These are phyloP conservation scores for Mucor sp. DNA, from an alignment of 371 early-diverging fungal genomes.

Conservation along the genomic window DNA sequence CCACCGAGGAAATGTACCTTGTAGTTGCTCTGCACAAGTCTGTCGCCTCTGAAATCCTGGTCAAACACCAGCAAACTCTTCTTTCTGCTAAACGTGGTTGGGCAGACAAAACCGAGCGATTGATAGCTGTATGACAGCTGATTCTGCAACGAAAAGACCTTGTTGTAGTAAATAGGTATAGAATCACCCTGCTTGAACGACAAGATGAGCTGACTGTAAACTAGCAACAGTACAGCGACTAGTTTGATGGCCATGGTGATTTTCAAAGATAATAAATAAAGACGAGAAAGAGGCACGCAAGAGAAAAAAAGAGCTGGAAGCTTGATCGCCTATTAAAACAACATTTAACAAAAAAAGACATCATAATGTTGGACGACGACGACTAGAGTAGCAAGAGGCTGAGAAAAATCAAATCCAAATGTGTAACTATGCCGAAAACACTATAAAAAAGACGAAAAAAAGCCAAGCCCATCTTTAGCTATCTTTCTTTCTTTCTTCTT, in stretches of 20 bases:
- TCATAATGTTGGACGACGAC: not conserved
- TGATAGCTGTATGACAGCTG: constrained; percentile 37
- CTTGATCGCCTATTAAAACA: not conserved
- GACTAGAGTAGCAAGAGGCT: constrained; percentile 11
- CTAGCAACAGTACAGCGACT: not conserved
- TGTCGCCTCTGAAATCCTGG: constrained; percentile 44
- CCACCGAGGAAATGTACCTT: constrained; percentile 30
- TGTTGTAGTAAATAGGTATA: constrained; percentile 45
- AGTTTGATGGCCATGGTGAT: not conserved
- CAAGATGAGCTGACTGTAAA: not conserved
- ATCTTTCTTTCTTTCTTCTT: constrained; percentile 3
- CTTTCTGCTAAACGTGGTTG: constrained; percentile 23
- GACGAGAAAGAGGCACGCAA: too few relatives aligned
- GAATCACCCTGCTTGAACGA: constrained; percentile 31
- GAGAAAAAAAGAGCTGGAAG: not conserved
- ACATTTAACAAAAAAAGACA: not conserved
- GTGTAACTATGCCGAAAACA: not conserved
- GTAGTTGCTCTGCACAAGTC: constrained; percentile 39
- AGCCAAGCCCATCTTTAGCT: not conserved
- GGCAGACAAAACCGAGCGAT: constrained; percentile 40
- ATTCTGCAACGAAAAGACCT: constrained; percentile 43
- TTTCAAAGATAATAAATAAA: not conserved
- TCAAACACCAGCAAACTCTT: constrained; percentile 35
- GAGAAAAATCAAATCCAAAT: not conserved
- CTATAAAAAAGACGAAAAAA: not conserved